Conservation (phyloP, 2,329 filamentous ascomycete species). For the Dactylonectria macrodidyma region DNA sequence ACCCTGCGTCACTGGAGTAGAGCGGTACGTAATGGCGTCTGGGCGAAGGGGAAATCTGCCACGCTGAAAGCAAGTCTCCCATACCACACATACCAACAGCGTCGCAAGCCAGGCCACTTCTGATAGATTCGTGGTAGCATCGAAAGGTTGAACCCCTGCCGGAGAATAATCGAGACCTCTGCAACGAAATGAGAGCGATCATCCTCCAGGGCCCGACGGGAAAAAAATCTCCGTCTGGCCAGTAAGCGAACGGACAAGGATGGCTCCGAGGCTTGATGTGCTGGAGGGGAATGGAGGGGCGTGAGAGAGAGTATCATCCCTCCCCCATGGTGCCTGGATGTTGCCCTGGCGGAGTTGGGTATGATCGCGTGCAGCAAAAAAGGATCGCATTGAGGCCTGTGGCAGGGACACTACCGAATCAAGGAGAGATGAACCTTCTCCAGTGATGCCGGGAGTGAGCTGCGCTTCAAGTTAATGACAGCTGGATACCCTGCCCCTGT, state of each 20-base stretch:
- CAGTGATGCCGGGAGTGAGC: conserved; percentile 32
- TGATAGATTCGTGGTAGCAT: conserved; percentile 28
- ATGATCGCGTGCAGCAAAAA: conserved; percentile 38
- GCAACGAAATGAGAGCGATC: conserved; percentile 31
- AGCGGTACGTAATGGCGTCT: conserved; percentile 23
- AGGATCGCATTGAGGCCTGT: conserved; percentile 34
- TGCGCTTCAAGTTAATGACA: conserved; percentile 27
- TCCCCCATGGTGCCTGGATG: conserved; percentile 1
- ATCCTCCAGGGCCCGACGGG: conserved; percentile 24
- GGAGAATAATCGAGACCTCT: conserved; percentile 34
- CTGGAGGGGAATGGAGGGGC: conserved; percentile 21
- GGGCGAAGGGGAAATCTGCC: conserved; percentile 13
- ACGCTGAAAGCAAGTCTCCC: not conserved
- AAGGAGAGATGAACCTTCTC: conserved; percentile 35
- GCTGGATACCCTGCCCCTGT: conserved; percentile 22
- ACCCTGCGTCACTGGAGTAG: conserved; percentile 31
- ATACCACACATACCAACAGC: conserved; percentile 11
- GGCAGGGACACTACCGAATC: conserved; percentile 35
- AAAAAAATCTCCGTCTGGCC: conserved; percentile 40
- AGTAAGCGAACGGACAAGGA: conserved; percentile 22
- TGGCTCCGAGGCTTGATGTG: conserved; percentile 12
- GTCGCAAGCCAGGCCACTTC: conserved; percentile 25
- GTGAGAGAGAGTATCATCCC: conserved; percentile 13
- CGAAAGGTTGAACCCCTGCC: conserved; percentile 20
- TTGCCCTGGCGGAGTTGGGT: conserved; percentile 22